Base-by-base conservation (phyloP, 2,329 filamentous ascomycete genomes). In the Colletotrichum musae region DNA sequence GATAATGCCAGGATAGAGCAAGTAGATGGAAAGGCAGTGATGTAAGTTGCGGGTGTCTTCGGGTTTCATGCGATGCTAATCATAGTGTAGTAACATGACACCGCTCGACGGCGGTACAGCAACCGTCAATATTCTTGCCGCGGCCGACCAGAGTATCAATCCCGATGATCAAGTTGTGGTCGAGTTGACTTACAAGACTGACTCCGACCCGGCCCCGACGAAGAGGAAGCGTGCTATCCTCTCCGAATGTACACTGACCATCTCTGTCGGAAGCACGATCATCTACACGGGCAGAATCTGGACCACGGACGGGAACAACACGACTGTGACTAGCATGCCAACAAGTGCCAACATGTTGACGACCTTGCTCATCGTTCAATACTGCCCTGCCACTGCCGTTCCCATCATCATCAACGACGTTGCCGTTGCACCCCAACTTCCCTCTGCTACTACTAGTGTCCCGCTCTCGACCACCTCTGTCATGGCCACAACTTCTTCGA, bases 231-330 rank as follows among this genome's bases (percentile, higher is more conserved):
- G 63, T 12, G 63, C 63, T 16, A 36, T 53, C 0, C 64, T 67
- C 15, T 54, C 58, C 0, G 41, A 67, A 50, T 67, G 58, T 5
- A 67, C 51, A 16, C 39, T 63, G 28, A 62, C 50, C 0, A 63
- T 67, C 48, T 62, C 26, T 12, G 10, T 62, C 9, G 58, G 64
- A 13, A 21, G n/a, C 16, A 58, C 48, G 5, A 26, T 62, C 16
- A 67, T 67, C 41, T 62, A 63, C 4, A 36, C 48, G 7, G 54
- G 28, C 51, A 67, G 26, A 15, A 63, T 67, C 26, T 67, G 58
- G 58, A 62, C 64, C 16, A 62, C 64, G 10, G 64, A 62, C 28
- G 64, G 64, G 5, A 67, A 45, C 64, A 63, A 56, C 16, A 67
- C 64, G 12, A 63, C 58, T 5, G 64, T 68, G 28, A 62, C 57